Evolutionary conservation across 495 filamentous ascomycete genomes (phyloP).

Genomic region (Lasiosphaeria miniovina): DNA sequence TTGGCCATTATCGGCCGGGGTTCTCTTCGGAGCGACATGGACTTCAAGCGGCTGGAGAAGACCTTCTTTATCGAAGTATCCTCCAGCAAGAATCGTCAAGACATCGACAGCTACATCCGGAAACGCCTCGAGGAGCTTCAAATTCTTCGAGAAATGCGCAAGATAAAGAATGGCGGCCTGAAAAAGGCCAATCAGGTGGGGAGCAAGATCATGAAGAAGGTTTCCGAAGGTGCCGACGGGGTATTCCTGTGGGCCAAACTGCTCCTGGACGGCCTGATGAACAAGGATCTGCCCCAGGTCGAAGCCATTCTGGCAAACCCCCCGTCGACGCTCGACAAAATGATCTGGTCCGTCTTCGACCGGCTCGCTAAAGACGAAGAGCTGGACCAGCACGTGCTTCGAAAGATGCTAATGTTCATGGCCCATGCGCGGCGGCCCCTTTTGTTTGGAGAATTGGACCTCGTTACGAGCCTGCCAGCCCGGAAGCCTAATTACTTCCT

Average conservation of each 20-base stretch:
- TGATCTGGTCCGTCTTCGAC: conserved; percentile 19
- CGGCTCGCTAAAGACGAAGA: conserved; percentile 10
- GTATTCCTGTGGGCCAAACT: conserved; percentile 18
- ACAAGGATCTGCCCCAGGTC: conserved; percentile 12
- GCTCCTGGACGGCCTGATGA: conserved; percentile 12
- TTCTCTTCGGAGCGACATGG: conserved; percentile 6
- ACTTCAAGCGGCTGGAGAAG: conserved; percentile 8
- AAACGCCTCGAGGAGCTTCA: conserved; percentile 15
- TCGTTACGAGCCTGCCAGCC: conserved; percentile 9
- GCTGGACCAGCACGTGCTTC: conserved; percentile 10
- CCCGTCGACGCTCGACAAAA: conserved; percentile 14
- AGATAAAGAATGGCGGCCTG: conserved; percentile 9
- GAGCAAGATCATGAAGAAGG: conserved; percentile 12
- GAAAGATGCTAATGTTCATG: conserved; percentile 16
- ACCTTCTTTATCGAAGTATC: conserved; percentile 14
- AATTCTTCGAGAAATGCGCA: conserved; percentile 10
- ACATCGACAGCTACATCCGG: conserved; percentile 15
- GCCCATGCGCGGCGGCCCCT: conserved; percentile 12
- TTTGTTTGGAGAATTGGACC: conserved; percentile 11
- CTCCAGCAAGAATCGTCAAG: conserved; percentile 6
- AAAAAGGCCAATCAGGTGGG: conserved; percentile 12
- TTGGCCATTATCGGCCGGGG: conserved; percentile 6
- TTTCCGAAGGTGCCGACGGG: conserved; percentile 14
- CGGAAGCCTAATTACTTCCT: conserved; percentile 11
- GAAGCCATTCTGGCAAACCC: conserved; percentile 10